phyloP scores from a whole-genome alignment of 2,329 filamentous ascomycete species.

The Neophaeococcomyces aloes region DNA sequence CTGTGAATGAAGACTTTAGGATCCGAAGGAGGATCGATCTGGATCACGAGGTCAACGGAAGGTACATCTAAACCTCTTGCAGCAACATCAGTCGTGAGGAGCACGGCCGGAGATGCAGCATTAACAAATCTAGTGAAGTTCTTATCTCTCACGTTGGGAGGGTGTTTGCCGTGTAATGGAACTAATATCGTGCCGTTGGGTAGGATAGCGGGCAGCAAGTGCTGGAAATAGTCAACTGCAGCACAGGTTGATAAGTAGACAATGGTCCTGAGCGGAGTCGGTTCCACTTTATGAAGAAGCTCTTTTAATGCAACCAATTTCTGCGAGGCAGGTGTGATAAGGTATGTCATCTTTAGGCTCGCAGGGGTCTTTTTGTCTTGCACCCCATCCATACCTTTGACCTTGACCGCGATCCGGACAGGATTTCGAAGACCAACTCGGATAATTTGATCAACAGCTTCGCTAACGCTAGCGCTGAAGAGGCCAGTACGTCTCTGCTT shows the following conservation, averaged over 20 bases:
- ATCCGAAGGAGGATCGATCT: constrained; percentile 75
- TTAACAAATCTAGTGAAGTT: constrained; percentile 75
- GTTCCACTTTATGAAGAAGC: constrained; percentile 58
- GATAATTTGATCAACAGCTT: constrained; percentile 87
- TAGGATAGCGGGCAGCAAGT: constrained; percentile 63
- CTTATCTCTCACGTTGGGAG: constrained; percentile 73
- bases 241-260: constrained; percentile 90
- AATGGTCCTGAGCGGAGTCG: constrained; percentile 72
- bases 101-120: constrained; percentile 62
- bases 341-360: constrained; percentile 78
- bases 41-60: constrained; percentile 79
- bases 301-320: constrained; percentile 67
- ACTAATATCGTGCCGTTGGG: constrained; percentile 57
- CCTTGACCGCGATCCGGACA: constrained; percentile 87
- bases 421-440: constrained; percentile 86
- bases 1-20: constrained; percentile 70
- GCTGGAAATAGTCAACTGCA: constrained; percentile 86
- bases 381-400: constrained; percentile 62
- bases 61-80: constrained; percentile 86
- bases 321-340: constrained; percentile 62
- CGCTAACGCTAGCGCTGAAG: constrained; percentile 91
- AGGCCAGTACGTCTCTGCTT: constrained; percentile 89
- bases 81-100: constrained; percentile 87
- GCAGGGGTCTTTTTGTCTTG: constrained; percentile 84
- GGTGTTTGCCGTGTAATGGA: constrained; percentile 84